phyloP scores from a whole-genome alignment of 148 eudicot genomes.

The Vaccinium macrocarpon region DNA sequence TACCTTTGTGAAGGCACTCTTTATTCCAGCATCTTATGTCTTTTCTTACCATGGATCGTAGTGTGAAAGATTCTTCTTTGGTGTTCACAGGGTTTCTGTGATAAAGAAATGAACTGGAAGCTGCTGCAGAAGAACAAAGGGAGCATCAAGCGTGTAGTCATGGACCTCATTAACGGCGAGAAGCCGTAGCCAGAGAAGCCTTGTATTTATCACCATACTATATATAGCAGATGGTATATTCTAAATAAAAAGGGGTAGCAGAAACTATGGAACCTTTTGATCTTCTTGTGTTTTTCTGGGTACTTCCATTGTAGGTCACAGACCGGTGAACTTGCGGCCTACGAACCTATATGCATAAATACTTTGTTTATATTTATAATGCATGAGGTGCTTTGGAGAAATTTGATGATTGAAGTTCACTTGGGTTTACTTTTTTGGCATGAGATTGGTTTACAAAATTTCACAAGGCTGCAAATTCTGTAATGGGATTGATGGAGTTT shows the following conservation, averaged over 20 bases:
- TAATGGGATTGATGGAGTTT: not conserved
- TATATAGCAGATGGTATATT: not conserved
- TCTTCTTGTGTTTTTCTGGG: conserved; percentile 7
- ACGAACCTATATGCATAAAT: not conserved
- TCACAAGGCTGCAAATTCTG: not conserved
- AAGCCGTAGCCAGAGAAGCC: conserved; percentile 1
- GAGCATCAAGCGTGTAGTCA: conserved; percentile 69
- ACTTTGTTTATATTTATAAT: not conserved
- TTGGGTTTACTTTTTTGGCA: not conserved
- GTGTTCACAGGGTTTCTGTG: conserved; percentile 56
- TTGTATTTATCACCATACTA: not conserved
- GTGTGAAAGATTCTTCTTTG: conserved; percentile 11
- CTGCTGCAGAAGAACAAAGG: conserved; percentile 72
- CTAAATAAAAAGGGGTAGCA: conserved; percentile 13
- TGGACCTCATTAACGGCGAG: conserved; percentile 77
- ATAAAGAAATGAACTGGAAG: conserved; percentile 52
- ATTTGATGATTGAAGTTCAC: not conserved
- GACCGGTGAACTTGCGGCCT: not conserved
- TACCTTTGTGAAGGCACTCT: not conserved
- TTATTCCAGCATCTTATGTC: not conserved
- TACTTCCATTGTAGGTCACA: not conserved
- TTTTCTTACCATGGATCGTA: conserved; percentile 2
- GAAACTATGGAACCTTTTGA: not conserved
- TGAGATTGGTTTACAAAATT: not conserved
- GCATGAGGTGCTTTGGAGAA: not conserved